Conservation (phyloP, 441 rosid species). For the Croton laevigatus region DNA sequence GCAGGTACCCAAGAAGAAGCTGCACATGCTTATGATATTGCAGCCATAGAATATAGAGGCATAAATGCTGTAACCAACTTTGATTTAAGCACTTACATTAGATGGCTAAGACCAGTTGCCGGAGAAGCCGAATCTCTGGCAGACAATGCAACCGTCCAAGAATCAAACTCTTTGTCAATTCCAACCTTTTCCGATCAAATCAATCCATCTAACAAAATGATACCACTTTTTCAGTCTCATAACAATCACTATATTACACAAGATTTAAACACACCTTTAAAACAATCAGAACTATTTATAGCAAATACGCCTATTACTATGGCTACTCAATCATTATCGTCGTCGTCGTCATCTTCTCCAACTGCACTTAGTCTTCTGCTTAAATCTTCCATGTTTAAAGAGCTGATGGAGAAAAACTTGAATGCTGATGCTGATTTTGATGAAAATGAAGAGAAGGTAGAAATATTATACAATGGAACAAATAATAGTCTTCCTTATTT, state of each 20-base stretch:
- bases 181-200: conserved; percentile 17
- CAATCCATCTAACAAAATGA: conserved; percentile 16
- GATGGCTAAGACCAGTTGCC: conserved; percentile 53
- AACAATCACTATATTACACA: conserved; percentile 13
- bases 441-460: conserved; percentile 25
- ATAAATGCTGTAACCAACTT: conserved; percentile 67
- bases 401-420: conserved; percentile 52
- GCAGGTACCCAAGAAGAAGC: conserved; percentile 82
- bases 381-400: conserved; percentile 53
- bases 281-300: conserved; percentile 17
- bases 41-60: conserved; percentile 73
- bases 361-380: conserved; percentile 57
- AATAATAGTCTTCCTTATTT: conserved; percentile 8
- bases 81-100: conserved; percentile 53
- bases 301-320: conserved; percentile 13
- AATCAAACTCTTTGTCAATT: neutral
- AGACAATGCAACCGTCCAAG: neutral
- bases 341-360: conserved; percentile 33
- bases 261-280: conserved; percentile 7
- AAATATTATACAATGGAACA: conserved; percentile 21
- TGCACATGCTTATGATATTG: conserved; percentile 70
- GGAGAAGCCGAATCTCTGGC: conserved; percentile 9
- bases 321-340: neutral
- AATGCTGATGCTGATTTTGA: conserved; percentile 13
- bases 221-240: conserved; percentile 22